Percentiles rank a stretch among this genome's conserved stretches.
phyloP scores from a whole-genome alignment of 2,329 filamentous ascomycete species.

The Cladophialophora carrionii region DNA sequence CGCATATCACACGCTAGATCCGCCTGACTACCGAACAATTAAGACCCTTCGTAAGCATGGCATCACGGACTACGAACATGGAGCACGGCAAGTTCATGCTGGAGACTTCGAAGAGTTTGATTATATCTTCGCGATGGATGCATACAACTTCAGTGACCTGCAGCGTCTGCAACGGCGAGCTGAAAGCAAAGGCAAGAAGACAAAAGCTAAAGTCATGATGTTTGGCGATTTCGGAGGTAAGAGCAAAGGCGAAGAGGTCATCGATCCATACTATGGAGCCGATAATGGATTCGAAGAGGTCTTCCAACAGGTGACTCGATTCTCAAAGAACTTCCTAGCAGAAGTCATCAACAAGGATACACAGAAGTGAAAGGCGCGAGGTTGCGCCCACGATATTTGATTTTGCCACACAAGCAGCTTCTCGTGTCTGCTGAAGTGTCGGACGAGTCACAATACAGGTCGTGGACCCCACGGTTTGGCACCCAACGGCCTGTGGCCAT shows the following conservation, averaged over 20 bases:
- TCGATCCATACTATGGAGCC: slow-evolving; percentile 93
- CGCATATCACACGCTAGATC: slow-evolving; percentile 78
- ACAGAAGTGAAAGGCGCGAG: neutral
- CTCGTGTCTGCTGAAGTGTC: neutral
- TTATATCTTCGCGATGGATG: slow-evolving; percentile 95
- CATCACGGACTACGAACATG: slow-evolving; percentile 76
- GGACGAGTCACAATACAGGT: neutral
- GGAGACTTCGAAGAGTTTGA: slow-evolving; percentile 84
- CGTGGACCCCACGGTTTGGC: neutral
- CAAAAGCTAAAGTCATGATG: slow-evolving; percentile 66
- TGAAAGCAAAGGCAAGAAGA: slow-evolving; percentile 45
- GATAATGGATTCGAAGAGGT: slow-evolving; percentile 76
- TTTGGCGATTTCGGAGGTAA: slow-evolving; percentile 80
- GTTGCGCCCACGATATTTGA: neutral
- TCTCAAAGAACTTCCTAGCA: slow-evolving; percentile 74
- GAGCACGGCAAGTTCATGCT: slow-evolving; percentile 70
- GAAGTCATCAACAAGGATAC: slow-evolving; percentile 52
- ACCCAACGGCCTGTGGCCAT: neutral
- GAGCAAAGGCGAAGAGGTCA: slow-evolving; percentile 67
- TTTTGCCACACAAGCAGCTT: neutral
- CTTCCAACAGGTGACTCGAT: slow-evolving; percentile 80
- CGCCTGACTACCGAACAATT: slow-evolving; percentile 83
- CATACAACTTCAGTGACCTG: slow-evolving; percentile 70
- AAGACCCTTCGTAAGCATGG: slow-evolving; percentile 72
- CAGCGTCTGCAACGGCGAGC: slow-evolving; percentile 48